phyloP scores from a whole-genome alignment of 768 basidiomycete genomes.

The Thelephora ganbajun region DNA sequence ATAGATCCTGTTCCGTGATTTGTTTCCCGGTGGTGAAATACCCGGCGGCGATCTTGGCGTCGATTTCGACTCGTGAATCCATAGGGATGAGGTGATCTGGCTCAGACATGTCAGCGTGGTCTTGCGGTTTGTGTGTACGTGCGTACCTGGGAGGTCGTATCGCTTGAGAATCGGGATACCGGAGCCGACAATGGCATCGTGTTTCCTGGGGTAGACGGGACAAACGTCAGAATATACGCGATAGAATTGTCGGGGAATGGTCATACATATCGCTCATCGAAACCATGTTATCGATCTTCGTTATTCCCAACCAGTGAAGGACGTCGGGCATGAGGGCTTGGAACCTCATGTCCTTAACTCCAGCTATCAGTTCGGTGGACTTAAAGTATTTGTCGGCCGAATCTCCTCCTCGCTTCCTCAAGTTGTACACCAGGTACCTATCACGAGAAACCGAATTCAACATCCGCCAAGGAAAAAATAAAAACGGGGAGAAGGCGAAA shows the following conservation, averaged over 20 bases:
- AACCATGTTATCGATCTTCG: constrained; percentile 80
- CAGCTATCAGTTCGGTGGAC: constrained; percentile 84
- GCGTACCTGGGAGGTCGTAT: constrained; percentile 76
- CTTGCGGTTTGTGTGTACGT: neutral
- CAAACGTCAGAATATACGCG: neutral
- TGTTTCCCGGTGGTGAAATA: constrained; percentile 79
- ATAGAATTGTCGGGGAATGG: neutral
- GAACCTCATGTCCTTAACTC: constrained; percentile 95
- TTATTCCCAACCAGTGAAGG: constrained; percentile 88
- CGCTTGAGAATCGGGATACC: constrained; percentile 73
- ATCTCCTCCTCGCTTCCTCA: constrained; percentile 90
- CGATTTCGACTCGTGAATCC: constrained; percentile 86
- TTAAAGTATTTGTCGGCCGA: constrained; percentile 90
- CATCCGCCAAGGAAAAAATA: too few relatives aligned
- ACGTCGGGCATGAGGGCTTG: constrained; percentile 93
- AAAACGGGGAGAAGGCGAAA: neutral
- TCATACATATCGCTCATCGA: constrained; percentile 77
- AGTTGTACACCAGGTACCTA: constrained; percentile 90
- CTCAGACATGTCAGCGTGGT: neutral
- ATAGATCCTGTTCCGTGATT: constrained; percentile 63
- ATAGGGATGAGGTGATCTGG: constrained; percentile 78
- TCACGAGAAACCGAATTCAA: neutral
- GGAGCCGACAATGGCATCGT: constrained; percentile 82
- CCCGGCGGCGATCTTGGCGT: constrained; percentile 90
- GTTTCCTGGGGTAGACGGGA: constrained; percentile 47